Percentiles rank a stretch among this genome's conserved stretches.
Conservation (phyloP, 2,329 filamentous ascomycete genomes). For the Claviceps capensis region DNA sequence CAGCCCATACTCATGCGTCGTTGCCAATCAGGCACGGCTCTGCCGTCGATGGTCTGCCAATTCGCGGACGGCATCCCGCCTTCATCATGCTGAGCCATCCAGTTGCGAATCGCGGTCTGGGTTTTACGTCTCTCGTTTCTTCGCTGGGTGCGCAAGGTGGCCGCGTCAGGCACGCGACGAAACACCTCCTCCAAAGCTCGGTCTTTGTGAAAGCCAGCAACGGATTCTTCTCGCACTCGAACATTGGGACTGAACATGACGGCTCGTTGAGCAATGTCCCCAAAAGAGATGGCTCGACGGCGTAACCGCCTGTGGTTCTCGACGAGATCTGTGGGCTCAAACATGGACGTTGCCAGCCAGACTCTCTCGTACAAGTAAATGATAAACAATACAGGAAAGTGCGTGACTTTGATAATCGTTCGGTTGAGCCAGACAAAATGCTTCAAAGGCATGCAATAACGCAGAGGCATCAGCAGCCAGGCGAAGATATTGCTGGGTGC, state of each 20-base stretch:
- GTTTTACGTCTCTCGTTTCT: conserved; percentile 57
- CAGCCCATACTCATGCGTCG: conserved; percentile 39
- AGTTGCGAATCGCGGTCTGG: conserved; percentile 70
- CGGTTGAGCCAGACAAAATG: conserved; percentile 78
- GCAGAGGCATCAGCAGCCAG: conserved; percentile 73
- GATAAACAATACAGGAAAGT: conserved; percentile 73
- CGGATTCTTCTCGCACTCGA: conserved; percentile 69
- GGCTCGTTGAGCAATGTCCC: conserved; percentile 38
- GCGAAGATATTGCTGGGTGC: conserved; percentile 84
- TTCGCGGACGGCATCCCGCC: conserved; percentile 31
- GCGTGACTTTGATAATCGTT: conserved; percentile 81
- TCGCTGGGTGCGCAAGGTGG: conserved; percentile 43
- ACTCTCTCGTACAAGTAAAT: conserved; percentile 82
- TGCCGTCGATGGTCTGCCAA: conserved; percentile 36
- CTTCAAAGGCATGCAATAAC: conserved; percentile 66
- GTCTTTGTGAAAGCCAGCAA: conserved; percentile 81
- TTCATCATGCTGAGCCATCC: conserved; percentile 67
- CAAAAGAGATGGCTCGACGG: conserved; percentile 39
- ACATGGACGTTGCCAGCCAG: conserved; percentile 60
- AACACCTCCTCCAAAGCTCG: conserved; percentile 87
- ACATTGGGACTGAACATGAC: conserved; percentile 61
- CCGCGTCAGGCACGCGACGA: conserved; percentile 53
- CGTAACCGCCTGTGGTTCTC: conserved; percentile 48
- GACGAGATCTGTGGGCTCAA: conserved; percentile 76
- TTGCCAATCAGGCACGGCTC: conserved; percentile 31